Percentiles rank a stretch among this genome's conserved stretches.
Evolutionary conservation across 169 alveolate species (phyloP).

Genomic region (Babesia caballi): DNA sequence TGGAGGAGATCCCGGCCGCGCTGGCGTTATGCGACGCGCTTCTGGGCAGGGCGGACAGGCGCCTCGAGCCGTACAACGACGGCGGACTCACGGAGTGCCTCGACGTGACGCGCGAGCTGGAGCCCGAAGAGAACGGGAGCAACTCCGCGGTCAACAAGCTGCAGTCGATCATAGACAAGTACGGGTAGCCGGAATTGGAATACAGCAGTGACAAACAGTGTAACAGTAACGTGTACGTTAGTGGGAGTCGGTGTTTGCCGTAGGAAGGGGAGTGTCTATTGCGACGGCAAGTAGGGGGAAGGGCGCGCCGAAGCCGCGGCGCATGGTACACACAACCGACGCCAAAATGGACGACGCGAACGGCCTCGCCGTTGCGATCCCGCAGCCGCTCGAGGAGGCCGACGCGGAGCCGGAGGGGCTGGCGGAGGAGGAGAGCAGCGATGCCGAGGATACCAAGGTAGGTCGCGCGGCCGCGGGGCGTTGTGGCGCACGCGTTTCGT

Average conservation of each 20-base stretch:
- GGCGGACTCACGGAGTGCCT: conserved; percentile 8
- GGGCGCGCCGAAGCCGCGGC: not conserved
- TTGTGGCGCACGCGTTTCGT: not conserved
- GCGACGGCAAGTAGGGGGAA: not conserved
- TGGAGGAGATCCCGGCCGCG: conserved; percentile 33
- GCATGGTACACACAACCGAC: not conserved
- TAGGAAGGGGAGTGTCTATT: no score
- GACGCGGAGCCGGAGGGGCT: not conserved
- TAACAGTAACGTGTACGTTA: no score
- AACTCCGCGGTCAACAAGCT: conserved; percentile 19
- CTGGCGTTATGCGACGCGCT: not conserved
- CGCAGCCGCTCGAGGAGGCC: not conserved
- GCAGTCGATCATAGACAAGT: conserved; percentile 20
- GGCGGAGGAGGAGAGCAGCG: not conserved
- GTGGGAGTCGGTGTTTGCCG: no score
- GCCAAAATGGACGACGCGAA: not conserved
- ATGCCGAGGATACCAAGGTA: not conserved
- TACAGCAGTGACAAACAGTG: not conserved
- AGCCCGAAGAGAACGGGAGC: not conserved
- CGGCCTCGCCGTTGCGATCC: not conserved
- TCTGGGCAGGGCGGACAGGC: not conserved
- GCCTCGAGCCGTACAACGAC: not conserved
- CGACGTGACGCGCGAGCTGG: not conserved
- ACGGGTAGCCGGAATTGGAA: not conserved
- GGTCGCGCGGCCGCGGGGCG: not conserved